Conservation (phyloP, 78 protist species). For the Diacronema lutheri region DNA sequence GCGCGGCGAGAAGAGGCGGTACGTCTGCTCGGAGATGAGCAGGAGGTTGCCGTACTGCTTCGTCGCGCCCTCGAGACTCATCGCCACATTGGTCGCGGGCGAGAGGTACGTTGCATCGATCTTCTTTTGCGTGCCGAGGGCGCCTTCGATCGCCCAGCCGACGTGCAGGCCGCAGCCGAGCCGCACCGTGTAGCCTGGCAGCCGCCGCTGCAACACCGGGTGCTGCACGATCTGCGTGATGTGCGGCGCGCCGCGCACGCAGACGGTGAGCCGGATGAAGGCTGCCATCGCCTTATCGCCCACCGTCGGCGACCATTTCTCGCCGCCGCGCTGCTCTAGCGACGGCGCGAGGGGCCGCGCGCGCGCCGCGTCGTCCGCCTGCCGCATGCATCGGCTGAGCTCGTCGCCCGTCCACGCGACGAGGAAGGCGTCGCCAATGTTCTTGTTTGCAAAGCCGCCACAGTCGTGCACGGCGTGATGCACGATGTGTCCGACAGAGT, state of each 20-base stretch:
- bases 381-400: too few species aligned
- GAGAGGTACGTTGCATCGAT: slow-evolving; percentile 31
- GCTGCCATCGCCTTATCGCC: background rate
- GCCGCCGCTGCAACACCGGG: too few species aligned
- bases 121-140: background rate
- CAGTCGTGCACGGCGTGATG: background rate
- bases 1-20: too few species aligned
- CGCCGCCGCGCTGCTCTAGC: too few species aligned
- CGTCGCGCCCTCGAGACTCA: too few species aligned
- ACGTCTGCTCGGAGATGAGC: too few species aligned
- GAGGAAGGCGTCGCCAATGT: slow-evolving; percentile 28
- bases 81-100: background rate
- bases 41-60: too few species aligned
- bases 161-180: slow-evolving; percentile 17
- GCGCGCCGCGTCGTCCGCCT: too few species aligned
- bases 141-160: slow-evolving; percentile 26
- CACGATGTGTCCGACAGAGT: background rate
- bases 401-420: background rate
- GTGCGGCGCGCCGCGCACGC: background rate
- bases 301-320: background rate
- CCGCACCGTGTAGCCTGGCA: background rate
- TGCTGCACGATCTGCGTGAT: background rate
- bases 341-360: too few species aligned
- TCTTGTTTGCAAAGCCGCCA: background rate
- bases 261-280: background rate